phyloP scores from a whole-genome alignment of 1,284 basidiomycete species.

The Phlebopus sp. region DNA sequence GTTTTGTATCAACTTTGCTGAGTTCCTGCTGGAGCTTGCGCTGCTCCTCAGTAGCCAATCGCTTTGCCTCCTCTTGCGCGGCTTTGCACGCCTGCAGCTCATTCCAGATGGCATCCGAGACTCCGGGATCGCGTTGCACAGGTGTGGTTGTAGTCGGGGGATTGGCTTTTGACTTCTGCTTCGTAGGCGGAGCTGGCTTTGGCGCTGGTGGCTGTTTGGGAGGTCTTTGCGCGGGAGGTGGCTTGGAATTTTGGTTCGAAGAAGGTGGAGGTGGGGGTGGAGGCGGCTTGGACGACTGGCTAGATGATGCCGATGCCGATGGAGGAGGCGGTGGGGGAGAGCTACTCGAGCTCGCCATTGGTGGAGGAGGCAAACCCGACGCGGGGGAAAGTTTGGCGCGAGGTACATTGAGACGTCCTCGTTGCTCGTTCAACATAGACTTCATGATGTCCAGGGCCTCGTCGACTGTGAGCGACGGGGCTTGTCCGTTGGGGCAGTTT shows the following conservation, averaged over 20 bases:
- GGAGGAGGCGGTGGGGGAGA: conserved; percentile 23
- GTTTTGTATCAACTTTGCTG: conserved; percentile 11
- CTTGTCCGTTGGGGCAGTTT: conserved; percentile 8
- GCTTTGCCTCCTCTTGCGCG: conserved; percentile 23
- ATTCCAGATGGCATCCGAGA: conserved; percentile 44
- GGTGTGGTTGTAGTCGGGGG: neutral
- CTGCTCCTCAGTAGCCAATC: conserved; percentile 24
- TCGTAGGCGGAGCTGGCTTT: conserved; percentile 1
- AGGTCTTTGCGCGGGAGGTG: conserved; percentile 2
- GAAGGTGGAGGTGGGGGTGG: conserved; percentile 10
- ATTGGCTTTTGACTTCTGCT: neutral
- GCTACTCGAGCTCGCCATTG: conserved; percentile 21
- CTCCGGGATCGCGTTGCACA: conserved; percentile 40
- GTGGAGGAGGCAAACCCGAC: conserved; percentile 13
- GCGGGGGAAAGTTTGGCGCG: neutral
- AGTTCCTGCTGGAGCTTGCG: conserved; percentile 19
- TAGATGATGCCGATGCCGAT: conserved; percentile 26
- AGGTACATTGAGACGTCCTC: conserved; percentile 35
- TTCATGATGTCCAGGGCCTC: conserved; percentile 20
- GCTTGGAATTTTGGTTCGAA: conserved; percentile 9
- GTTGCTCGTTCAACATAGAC: conserved; percentile 23
- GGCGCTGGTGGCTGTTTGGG: neutral
- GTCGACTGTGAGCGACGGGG: conserved; percentile 16
- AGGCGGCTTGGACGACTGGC: conserved; percentile 21
- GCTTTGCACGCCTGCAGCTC: conserved; percentile 40